These are phyloP conservation scores for Phoenix dactylifera DNA, from an alignment of 176 grass and related monocot species.

Conservation along the genomic window DNA sequence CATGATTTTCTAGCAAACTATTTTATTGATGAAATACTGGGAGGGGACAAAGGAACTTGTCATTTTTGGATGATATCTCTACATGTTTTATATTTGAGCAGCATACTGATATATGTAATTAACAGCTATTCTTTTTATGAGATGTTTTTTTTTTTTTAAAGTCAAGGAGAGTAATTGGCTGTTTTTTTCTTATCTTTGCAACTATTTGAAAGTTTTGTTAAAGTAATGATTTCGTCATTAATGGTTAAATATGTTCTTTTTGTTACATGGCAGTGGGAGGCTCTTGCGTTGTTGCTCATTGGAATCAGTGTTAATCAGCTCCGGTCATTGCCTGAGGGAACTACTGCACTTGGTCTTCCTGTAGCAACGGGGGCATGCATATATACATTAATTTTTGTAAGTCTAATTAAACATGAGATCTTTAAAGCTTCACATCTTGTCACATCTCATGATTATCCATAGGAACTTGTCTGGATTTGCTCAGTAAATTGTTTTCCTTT, in stretches of 20 bases:
- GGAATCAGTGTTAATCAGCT: constrained; percentile 97
- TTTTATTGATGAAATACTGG: not conserved
- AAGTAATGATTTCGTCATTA: not conserved
- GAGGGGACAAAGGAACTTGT: not conserved
- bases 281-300: constrained; percentile 90
- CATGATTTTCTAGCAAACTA: not conserved
- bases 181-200: too few species aligned
- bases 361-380: constrained; percentile 79
- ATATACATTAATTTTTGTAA: constrained; percentile 90
- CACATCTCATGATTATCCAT: too few species aligned
- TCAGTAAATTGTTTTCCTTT: too few species aligned
- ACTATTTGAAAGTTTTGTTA: too few species aligned
- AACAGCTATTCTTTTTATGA: too few species aligned
- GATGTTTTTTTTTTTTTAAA: too few species aligned
- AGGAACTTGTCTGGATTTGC: too few species aligned
- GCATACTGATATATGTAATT: too few species aligned
- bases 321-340: constrained; percentile 79
- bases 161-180: too few species aligned
- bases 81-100: too few species aligned
- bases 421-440: too few species aligned
- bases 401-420: constrained; percentile 15
- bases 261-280: constrained; percentile 65
- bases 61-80: too few species aligned
- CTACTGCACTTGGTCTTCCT: constrained; percentile 67
- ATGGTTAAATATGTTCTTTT: constrained; percentile 16